Base-by-base conservation (phyloP, 169 alveolate species). In the Eimeria acervulina region DNA sequence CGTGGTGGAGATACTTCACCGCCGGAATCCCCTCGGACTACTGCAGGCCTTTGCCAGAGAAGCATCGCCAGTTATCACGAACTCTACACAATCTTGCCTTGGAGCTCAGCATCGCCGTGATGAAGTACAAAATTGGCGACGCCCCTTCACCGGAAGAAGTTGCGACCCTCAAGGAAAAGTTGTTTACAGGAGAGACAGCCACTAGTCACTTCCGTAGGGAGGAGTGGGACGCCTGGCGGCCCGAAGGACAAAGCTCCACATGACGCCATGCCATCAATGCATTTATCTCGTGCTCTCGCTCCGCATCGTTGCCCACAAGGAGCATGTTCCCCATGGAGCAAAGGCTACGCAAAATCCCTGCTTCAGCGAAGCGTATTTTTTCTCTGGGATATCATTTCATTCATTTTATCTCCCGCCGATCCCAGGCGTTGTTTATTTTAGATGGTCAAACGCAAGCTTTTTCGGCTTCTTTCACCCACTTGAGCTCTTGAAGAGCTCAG, bases 91-190 rank as follows among this genome's bases (percentile, higher is more conserved):
- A 36, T n/a, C n/a, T 78, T n/a, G 88, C 88, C 21, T 10, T 78
- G 63, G 28, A 44, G 66, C 63, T 78, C 44, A 42, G 88, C 63
- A 6, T 26, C 0, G 88, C 88, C 31, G 8, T 78, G 40, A n/a
- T 26, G 63, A 38, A 26, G 66, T 78, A 44, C 40, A 78, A 28
- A 26, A n/a, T n/a, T 40, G 88, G 66, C 61, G 13, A 28, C 1
- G 68, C 88, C 12, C 88, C 88, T 78, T 42, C 63, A 7, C 68
- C 40, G 12, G 88, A n/a, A 78, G 63, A 40, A 78, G 88, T 78
- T 15, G 4, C 44, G 23, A 12, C n/a, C 42, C 3, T 78, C n/a
- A 78, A 78, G 88, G 26, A 21, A 42, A 40, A 44, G n/a, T 17
- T 78, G 36, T 78, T 78, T 12, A 8, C 26, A 26, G 52, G 63